A percentile compares a stretch with the other conserved stretches of the same genome.
Conservation (phyloP, 2,329 filamentous ascomycete species). For the Neocatenulostroma microsporum region DNA sequence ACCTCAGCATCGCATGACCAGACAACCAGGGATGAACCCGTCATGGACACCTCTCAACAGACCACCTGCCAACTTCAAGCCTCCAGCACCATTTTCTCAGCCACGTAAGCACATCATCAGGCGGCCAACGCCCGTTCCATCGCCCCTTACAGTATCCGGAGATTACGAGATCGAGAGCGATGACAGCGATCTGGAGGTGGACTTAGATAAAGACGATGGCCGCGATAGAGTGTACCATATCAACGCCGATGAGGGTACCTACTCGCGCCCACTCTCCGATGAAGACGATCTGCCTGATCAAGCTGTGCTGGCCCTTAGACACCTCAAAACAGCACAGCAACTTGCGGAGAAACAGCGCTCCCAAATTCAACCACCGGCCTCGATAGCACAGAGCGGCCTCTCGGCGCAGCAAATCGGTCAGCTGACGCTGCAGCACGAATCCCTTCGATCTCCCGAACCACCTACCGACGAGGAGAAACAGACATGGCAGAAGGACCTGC, state of each 20-base stretch:
- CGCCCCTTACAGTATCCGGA: not conserved
- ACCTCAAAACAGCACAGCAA: conserved; percentile 1
- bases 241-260: conserved; percentile 4
- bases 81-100: too few relatives aligned
- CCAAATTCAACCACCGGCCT: conserved; percentile 2
- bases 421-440: too few relatives aligned
- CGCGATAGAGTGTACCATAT: conserved; percentile 7
- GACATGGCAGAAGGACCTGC: conserved; percentile 1
- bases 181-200: conserved; percentile 5
- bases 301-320: conserved; percentile 1
- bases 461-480: too few relatives aligned
- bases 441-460: too few relatives aligned
- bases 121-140: not conserved
- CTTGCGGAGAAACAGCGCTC: conserved; percentile 1
- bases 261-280: not conserved
- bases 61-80: too few relatives aligned
- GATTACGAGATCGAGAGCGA: not conserved
- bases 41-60: too few relatives aligned
- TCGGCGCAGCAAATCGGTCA: too few relatives aligned
- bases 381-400: conserved; percentile 2
- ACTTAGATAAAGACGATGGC: conserved; percentile 6
- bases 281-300: conserved; percentile 2
- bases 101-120: not conserved
- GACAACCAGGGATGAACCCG: too few relatives aligned
- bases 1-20: not conserved